phyloP scores from a whole-genome alignment of 2,329 filamentous ascomycete species.

The Aspergillus sp. region DNA sequence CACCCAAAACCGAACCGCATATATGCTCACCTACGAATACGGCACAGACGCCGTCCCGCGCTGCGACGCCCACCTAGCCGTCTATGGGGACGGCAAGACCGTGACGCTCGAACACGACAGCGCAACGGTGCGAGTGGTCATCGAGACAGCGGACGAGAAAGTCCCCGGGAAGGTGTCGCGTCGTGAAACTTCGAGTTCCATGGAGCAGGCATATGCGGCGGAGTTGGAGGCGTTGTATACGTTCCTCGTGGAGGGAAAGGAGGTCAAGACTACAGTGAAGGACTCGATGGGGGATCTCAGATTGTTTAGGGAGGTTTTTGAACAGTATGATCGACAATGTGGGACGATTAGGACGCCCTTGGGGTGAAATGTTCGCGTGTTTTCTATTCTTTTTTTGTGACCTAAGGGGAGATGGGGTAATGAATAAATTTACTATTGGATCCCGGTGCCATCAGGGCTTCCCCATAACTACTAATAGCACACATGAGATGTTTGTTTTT shows the following conservation, averaged over 20 bases:
- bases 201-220: constrained; percentile 38
- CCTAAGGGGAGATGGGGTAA: background rate
- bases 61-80: constrained; percentile 37
- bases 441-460: too few relatives aligned
- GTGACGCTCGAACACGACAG: constrained; percentile 57
- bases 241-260: constrained; percentile 29
- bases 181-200: constrained; percentile 32
- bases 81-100: constrained; percentile 56
- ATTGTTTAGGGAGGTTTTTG: constrained; percentile 35
- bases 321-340: constrained; percentile 37
- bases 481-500: too few relatives aligned
- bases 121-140: constrained; percentile 49
- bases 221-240: constrained; percentile 38
- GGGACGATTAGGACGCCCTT: constrained; percentile 36
- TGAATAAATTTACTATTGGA: too few relatives aligned
- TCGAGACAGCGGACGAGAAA: constrained; percentile 30
- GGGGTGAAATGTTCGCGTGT: constrained; percentile 18
- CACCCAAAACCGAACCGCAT: constrained; percentile 27
- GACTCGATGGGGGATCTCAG: constrained; percentile 40
- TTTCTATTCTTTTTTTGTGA: background rate
- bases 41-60: constrained; percentile 54
- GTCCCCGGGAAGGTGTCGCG: constrained; percentile 22
- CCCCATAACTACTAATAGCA: too few relatives aligned
- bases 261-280: constrained; percentile 34
- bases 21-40: constrained; percentile 58